Evolutionary conservation across 306 rosid species (phyloP), one percentile per base, ranked within the genome.

Genomic region (Inga leiocalycina): DNA sequence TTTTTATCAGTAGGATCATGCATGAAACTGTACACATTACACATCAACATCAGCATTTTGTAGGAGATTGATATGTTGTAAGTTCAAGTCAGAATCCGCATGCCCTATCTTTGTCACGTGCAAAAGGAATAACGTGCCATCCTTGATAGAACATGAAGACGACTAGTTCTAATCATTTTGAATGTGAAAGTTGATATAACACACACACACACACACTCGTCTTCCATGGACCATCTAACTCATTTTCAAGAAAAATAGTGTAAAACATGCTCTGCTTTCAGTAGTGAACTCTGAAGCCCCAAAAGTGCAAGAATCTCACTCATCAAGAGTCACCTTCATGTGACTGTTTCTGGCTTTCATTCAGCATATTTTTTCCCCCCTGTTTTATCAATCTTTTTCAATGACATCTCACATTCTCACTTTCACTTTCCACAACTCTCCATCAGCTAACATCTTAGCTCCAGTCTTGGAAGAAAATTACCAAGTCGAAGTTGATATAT

Each of bases 111-210:
- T 16, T 27, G 51, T 37, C 51, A 37, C 20, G 43, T 70, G 52
- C 75, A 41, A 62, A 39, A 6, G 41, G 49, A 76, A 75, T 37
- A 37, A 39, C 69, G 35, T 39, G 80, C 46, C 70, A 57, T 76
- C 22, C 64, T 24, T 59, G 54, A 75, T 35, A 81, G 32, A 67
- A 46, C 57, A 14, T 48, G 70, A 22, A 32, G 45, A n/a, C 3
- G 34, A 24, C 34, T 56, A 24, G 66, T 59, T 59, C 24, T n/a
- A 37, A 46, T 74, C 30, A 20, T 69, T 43, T 35, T 46, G 75
- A 70, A 70, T 43, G 27, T n/a, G 79, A 59, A 62, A 65, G n/a
- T 30, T 14, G 10, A 1, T 5, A 32, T 0, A 32, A 4, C 32
- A 49, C 16, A 49, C 54, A 48, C 52, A 46, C 37, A 35, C 37